Conservation (phyloP, 345 rosid species). For the Stellera chamaejasme region DNA sequence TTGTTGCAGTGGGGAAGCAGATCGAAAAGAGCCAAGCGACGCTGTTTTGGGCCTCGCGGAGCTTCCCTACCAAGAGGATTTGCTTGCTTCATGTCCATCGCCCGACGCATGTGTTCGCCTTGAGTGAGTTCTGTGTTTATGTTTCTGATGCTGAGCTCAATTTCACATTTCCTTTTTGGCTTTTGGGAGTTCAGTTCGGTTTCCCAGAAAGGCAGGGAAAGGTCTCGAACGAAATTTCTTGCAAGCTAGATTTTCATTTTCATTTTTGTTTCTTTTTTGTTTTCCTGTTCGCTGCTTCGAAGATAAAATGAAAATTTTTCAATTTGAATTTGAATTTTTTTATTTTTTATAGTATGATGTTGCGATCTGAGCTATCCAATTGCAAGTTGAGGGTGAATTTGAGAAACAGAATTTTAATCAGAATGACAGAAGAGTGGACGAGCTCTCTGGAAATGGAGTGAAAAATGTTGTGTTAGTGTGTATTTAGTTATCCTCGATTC, state of each 20-base stretch:
- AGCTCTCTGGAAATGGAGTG: no score
- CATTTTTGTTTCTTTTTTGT: constrained; percentile 2
- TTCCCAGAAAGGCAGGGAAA: constrained; percentile 13
- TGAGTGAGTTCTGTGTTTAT: constrained; percentile 35
- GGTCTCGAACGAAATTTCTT: no score
- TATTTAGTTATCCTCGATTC: no score
- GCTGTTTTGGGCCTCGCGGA: constrained; percentile 58
- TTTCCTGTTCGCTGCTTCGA: no score
- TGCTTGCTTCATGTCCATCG: constrained; percentile 73
- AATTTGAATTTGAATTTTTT: constrained; percentile 7
- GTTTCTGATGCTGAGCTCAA: constrained; percentile 9
- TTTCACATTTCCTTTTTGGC: background rate
- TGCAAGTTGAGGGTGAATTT: no score
- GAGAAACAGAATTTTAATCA: no score
- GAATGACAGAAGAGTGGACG: no score
- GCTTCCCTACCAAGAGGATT: constrained; percentile 58
- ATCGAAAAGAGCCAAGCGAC: constrained; percentile 49
- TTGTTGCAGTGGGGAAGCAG: constrained; percentile 70
- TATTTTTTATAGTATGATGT: no score
- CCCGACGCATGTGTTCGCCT: constrained; percentile 31
- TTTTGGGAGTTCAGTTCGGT: constrained; percentile 8
- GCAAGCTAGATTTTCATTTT: background rate
- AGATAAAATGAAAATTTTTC: background rate
- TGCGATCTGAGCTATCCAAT: no score
- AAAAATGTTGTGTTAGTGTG: no score